Conservation (phyloP, 495 filamentous ascomycete species). For the Penicillium pancosmium region DNA sequence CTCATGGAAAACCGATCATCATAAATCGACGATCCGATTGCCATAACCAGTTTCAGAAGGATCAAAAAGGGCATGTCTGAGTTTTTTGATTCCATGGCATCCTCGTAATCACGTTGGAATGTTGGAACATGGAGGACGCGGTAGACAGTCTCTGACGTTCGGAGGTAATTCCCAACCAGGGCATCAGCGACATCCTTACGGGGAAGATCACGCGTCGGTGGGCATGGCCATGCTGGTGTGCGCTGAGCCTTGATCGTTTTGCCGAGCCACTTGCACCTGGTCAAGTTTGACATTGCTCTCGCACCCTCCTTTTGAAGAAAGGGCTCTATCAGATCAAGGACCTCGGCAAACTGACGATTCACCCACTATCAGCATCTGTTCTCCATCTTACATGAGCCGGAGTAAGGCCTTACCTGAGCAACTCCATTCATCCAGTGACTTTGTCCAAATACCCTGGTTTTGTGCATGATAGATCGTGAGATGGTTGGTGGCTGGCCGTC, state of each 20-base stretch:
- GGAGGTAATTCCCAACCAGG: constrained; percentile 43
- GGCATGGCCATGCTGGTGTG: constrained; percentile 43
- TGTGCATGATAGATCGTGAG: constrained; percentile 49
- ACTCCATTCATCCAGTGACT: constrained; percentile 57
- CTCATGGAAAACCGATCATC: constrained; percentile 39
- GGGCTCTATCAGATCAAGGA: constrained; percentile 43
- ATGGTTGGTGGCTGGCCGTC: constrained; percentile 31
- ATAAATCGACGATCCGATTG: constrained; percentile 49
- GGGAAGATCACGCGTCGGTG: constrained; percentile 40
- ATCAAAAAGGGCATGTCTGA: constrained; percentile 34
- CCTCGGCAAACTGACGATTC: constrained; percentile 35
- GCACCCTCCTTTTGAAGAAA: constrained; percentile 41
- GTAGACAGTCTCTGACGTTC: constrained; percentile 49
- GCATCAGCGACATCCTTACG: constrained; percentile 44
- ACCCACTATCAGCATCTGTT: background rate
- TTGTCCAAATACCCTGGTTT: constrained; percentile 56
- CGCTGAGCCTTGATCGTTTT: constrained; percentile 48
- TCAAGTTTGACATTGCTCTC: constrained; percentile 31
- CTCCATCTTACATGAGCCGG: background rate
- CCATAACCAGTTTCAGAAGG: constrained; percentile 55
- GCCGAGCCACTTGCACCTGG: constrained; percentile 50
- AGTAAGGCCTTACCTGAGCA: constrained; percentile 38
- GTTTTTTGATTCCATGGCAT: constrained; percentile 20
- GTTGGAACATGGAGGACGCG: constrained; percentile 62
- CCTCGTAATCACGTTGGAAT: constrained; percentile 48